These are phyloP conservation scores for Monosporascus cannonballus DNA, from an alignment of 2,329 filamentous ascomycete species.

Conservation along the genomic window DNA sequence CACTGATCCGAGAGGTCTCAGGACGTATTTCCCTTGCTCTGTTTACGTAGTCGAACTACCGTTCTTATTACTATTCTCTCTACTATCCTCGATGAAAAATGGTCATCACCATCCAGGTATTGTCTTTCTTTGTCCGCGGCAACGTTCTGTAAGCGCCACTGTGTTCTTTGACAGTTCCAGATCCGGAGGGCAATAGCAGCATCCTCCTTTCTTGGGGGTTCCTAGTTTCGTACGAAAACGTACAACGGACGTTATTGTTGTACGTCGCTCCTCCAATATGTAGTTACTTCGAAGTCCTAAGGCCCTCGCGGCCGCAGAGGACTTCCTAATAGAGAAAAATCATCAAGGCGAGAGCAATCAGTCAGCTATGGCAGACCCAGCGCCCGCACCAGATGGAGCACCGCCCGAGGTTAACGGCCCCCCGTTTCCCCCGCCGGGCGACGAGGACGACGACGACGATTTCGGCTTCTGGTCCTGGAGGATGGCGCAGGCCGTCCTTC, in stretches of 20 bases:
- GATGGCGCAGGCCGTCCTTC: background rate
- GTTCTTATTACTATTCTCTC: too few species aligned
- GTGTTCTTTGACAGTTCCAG: background rate
- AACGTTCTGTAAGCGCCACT: background rate
- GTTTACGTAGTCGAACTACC: too few species aligned
- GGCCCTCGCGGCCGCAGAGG: background rate
- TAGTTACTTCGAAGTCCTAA: background rate
- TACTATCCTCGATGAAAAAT: background rate
- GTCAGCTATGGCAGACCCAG: too few species aligned
- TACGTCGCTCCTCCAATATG: background rate
- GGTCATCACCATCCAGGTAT: background rate
- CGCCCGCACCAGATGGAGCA: too few species aligned
- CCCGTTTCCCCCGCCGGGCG: too few species aligned
- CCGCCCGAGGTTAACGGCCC: too few species aligned
- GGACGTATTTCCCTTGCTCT: too few species aligned
- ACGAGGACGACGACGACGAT: too few species aligned
- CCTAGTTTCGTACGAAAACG: background rate
- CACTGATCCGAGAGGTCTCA: too few species aligned
- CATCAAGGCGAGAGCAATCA: too few species aligned
- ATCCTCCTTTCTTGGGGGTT: background rate
- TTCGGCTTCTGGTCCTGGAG: too few species aligned
- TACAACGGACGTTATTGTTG: background rate
- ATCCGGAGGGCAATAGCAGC: background rate
- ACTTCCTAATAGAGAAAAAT: too few species aligned
- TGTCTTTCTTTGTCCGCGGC: background rate